phyloP scores from a whole-genome alignment of 2,329 filamentous ascomycete genomes.

The Thelonectria olida region DNA sequence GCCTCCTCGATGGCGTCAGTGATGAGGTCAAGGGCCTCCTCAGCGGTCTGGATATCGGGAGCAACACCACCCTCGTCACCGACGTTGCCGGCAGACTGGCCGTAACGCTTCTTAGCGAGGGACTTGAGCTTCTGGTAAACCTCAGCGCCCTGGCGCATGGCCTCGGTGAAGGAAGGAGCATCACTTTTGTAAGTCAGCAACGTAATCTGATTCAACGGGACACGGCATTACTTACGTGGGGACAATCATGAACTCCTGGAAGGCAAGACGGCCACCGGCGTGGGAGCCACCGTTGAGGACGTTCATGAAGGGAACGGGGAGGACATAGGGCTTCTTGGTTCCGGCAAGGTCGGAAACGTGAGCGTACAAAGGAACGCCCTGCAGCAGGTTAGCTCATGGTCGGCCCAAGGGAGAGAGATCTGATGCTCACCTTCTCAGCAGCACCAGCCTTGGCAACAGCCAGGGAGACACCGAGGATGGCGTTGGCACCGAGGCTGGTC shows the following conservation, averaged over 20 bases:
- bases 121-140: conserved; percentile 98
- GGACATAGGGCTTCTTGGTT: conserved; percentile 91
- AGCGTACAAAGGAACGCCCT: conserved; percentile 85
- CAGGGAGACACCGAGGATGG: conserved; percentile 85
- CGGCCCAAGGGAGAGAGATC: not conserved
- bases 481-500: conserved; percentile 87
- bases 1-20: conserved; percentile 92
- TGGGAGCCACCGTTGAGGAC: conserved; percentile 91
- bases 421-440: conserved; percentile 74
- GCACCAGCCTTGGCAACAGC: conserved; percentile 89
- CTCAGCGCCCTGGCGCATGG: conserved; percentile 94
- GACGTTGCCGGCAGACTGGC: conserved; percentile 97
- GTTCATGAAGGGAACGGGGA: conserved; percentile 93
- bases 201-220: not conserved
- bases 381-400: conserved; percentile 24
- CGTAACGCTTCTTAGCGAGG: conserved; percentile 99
- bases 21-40: conserved; percentile 97
- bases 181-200: conserved; percentile 57
- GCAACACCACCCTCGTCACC: conserved; percentile 99
- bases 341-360: conserved; percentile 88
- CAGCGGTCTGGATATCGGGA: conserved; percentile 95
- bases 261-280: conserved; percentile 93
- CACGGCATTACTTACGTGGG: conserved; percentile 68
- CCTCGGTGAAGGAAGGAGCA: conserved; percentile 93
- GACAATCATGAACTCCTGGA: conserved; percentile 98